Percentiles rank a stretch among this genome's conserved stretches.
These are phyloP conservation scores for Aphanomyces astaci DNA, from an alignment of 352 stramenopile species.

Conservation along the genomic window DNA sequence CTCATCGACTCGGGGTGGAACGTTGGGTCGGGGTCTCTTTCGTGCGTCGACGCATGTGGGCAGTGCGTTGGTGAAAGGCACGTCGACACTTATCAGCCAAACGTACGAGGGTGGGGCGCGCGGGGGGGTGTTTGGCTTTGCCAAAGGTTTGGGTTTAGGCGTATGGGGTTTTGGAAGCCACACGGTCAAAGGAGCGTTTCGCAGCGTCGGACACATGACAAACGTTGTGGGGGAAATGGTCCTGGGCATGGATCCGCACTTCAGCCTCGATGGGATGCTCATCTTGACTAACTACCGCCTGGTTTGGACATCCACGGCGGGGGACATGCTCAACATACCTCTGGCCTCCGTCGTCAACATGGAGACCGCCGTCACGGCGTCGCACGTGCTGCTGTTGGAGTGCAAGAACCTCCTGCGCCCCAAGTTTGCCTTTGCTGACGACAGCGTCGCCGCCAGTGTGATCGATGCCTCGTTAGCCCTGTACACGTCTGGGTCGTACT, in stretches of 20 bases:
- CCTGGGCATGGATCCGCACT: conserved; percentile 71
- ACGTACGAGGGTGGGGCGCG: conserved; percentile 78
- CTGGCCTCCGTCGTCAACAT: conserved; percentile 65
- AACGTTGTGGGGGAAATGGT: conserved; percentile 84
- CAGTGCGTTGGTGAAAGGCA: conserved; percentile 61
- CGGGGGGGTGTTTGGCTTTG: conserved; percentile 80
- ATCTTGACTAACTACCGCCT: conserved; percentile 80
- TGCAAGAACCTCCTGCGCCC: conserved; percentile 71
- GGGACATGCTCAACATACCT: conserved; percentile 76
- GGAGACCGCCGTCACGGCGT: conserved; percentile 72
- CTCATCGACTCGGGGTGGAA: conserved; percentile 51
- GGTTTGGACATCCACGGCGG: conserved; percentile 64
- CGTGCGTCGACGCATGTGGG: conserved; percentile 18
- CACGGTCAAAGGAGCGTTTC: conserved; percentile 79
- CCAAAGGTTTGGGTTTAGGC: conserved; percentile 78
- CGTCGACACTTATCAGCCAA: conserved; percentile 72
- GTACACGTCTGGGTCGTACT: conserved; percentile 50
- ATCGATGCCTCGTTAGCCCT: conserved; percentile 66
- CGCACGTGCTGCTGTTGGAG: conserved; percentile 77
- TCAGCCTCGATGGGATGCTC: conserved; percentile 77
- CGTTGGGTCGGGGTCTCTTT: conserved; percentile 35
- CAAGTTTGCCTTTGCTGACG: conserved; percentile 79
- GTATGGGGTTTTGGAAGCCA: conserved; percentile 79
- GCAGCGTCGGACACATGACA: conserved; percentile 77
- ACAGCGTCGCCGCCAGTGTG: conserved; percentile 66